Percentiles rank a stretch among this genome's conserved stretches.
These are phyloP conservation scores for Pleurotus giganteus DNA, from an alignment of 768 basidiomycete genomes.

Conservation along the genomic window DNA sequence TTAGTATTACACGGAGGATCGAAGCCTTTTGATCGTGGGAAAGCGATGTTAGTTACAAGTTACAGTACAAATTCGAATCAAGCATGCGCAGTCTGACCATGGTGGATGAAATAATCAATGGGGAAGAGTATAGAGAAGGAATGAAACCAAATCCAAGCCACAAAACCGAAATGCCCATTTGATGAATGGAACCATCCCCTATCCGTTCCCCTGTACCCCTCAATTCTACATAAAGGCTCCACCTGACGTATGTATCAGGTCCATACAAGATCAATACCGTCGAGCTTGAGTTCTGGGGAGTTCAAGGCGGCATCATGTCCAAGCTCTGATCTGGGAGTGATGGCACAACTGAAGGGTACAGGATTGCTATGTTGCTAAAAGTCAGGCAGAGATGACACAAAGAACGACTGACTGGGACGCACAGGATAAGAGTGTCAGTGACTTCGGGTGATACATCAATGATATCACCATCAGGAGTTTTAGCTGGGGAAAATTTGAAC, in stretches of 20 bases:
- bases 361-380: background rate
- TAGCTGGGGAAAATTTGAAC: conserved; percentile 28
- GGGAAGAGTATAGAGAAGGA: no score
- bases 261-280: background rate
- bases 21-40: no score
- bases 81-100: no score
- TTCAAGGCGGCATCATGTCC: background rate
- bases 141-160: no score
- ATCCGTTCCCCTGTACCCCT: no score
- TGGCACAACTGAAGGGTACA: background rate
- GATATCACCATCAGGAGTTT: conserved; percentile 18
- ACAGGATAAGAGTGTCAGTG: background rate
- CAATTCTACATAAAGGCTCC: no score
- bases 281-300: background rate
- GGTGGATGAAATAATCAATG: no score
- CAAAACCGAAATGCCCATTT: no score
- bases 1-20: no score
- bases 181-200: no score
- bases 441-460: conserved; percentile 4
- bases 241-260: background rate
- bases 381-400: background rate
- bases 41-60: no score
- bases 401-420: background rate
- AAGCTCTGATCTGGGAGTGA: background rate
- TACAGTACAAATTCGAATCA: no score